Percentiles rank a stretch among this genome's conserved stretches.
Evolutionary conservation across 805 yeast genomes (phyloP).

Genomic region (Candida odintsovae): DNA sequence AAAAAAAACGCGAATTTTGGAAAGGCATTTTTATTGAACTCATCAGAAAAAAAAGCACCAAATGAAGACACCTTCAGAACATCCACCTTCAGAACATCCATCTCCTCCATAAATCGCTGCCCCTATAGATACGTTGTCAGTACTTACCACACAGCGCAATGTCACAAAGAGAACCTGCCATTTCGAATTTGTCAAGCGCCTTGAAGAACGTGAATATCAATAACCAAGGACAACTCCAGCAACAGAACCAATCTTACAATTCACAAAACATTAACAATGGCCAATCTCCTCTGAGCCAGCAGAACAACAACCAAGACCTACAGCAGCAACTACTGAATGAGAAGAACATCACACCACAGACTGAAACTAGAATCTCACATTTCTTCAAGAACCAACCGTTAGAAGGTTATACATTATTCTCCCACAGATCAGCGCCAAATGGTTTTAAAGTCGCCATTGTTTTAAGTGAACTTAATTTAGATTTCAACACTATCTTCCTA

Average conservation of each 20-base stretch:
- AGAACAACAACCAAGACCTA: conserved; percentile 20
- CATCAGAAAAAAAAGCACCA: neutral
- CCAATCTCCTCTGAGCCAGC: conserved; percentile 14
- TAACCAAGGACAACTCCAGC: conserved; percentile 1
- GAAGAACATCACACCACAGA: conserved; percentile 35
- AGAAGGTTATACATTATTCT: conserved; percentile 78
- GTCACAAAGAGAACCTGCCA: conserved; percentile 4
- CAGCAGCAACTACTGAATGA: conserved; percentile 15
- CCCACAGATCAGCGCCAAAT: conserved; percentile 88
- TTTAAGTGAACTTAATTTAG: conserved; percentile 73
- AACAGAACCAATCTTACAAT: neutral
- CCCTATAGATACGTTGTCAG: neutral
- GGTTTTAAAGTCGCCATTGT: conserved; percentile 95
- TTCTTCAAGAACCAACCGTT: conserved; percentile 74
- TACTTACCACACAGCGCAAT: neutral
- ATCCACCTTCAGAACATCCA: neutral
- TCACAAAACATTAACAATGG: conserved; percentile 2
- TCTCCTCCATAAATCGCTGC: neutral
- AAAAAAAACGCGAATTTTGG: neutral
- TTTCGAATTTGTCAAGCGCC: conserved; percentile 3
- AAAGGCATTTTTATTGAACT: neutral
- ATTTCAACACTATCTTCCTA: conserved; percentile 73
- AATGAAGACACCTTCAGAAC: neutral
- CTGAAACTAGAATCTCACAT: conserved; percentile 55
- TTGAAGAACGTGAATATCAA: neutral